Evolutionary conservation across 2,329 filamentous ascomycete species (phyloP).

Genomic region (Coniosporium tulheliwenetii): DNA sequence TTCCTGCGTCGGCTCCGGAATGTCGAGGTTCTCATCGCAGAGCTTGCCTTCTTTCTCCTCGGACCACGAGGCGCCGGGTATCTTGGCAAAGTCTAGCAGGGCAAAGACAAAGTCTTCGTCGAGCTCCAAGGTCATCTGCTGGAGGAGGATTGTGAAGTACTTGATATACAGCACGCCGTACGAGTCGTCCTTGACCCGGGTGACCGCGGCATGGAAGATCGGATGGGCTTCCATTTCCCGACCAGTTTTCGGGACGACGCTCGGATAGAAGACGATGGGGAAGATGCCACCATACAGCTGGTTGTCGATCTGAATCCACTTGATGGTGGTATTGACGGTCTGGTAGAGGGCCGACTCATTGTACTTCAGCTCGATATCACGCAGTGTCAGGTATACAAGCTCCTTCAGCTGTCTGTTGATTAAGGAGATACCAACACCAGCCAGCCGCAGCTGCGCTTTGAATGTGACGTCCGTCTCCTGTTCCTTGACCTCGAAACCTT

Average conservation of each 20-base stretch:
- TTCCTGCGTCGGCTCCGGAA: conserved; percentile 78
- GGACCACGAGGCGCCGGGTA: conserved; percentile 78
- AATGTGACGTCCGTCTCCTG: conserved; percentile 79
- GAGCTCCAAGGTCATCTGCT: conserved; percentile 96
- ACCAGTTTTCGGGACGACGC: conserved; percentile 91
- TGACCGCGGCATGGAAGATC: conserved; percentile 81
- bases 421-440: conserved; percentile 82
- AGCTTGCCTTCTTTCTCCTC: conserved; percentile 71
- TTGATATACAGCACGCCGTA: conserved; percentile 98
- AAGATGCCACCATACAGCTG: conserved; percentile 97
- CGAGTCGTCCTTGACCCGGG: conserved; percentile 91
- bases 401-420: conserved; percentile 88
- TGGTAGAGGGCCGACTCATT: conserved; percentile 90
- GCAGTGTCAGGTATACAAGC: conserved; percentile 81
- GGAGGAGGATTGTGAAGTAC: conserved; percentile 82
- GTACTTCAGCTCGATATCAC: conserved; percentile 81
- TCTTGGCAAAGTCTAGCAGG: conserved; percentile 84
- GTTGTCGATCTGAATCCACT: conserved; percentile 99
- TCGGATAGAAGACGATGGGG: conserved; percentile 91
- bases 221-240: conserved; percentile 94
- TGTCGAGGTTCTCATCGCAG: conserved; percentile 78
- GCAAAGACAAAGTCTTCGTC: conserved; percentile 98
- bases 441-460: conserved; percentile 73
- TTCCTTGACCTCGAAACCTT: conserved; percentile 87
- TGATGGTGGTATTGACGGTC: conserved; percentile 76